These are phyloP conservation scores for Pseudopyricularia cyperi DNA, from an alignment of 2,329 filamentous ascomycete genomes.

Conservation along the genomic window DNA sequence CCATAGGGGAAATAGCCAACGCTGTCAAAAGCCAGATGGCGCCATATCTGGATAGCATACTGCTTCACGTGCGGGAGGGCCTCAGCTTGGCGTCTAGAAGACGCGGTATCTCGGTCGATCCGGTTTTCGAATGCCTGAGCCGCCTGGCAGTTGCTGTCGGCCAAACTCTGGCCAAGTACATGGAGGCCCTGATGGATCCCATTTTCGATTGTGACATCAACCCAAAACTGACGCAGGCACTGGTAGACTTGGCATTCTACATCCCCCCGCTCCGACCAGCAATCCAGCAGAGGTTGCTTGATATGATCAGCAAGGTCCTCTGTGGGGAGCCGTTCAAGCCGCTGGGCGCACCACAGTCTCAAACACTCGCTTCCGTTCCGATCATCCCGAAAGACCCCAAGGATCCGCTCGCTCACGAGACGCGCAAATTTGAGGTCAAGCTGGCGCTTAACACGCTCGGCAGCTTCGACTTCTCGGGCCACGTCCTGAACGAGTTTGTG, in stretches of 20 bases:
- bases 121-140: constrained; percentile 96
- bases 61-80: constrained; percentile 87
- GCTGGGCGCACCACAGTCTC: constrained; percentile 73
- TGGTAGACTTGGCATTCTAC: constrained; percentile 98
- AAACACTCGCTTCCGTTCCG: constrained; percentile 67
- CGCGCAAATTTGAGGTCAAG: constrained; percentile 75
- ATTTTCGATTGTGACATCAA: constrained; percentile 96
- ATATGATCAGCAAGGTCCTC: constrained; percentile 88
- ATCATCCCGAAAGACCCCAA: constrained; percentile 80
- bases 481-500: constrained; percentile 96
- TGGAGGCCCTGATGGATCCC: constrained; percentile 87
- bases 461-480: constrained; percentile 91
- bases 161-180: constrained; percentile 95
- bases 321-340: constrained; percentile 88
- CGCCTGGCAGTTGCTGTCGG: constrained; percentile 90
- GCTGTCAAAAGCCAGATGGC: constrained; percentile 92
- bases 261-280: constrained; percentile 87
- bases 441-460: constrained; percentile 87
- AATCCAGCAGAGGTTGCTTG: constrained; percentile 85
- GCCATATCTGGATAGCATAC: constrained; percentile 85
- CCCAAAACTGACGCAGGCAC: constrained; percentile 82
- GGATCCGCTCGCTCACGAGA: constrained; percentile 69
- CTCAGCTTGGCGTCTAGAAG: constrained; percentile 66
- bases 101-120: constrained; percentile 47
- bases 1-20: constrained; percentile 92